Percentiles rank a stretch among this genome's conserved stretches.
These are phyloP conservation scores for Phtheirospermum japonicum DNA, from an alignment of 257 asterid species.

Conservation along the genomic window DNA sequence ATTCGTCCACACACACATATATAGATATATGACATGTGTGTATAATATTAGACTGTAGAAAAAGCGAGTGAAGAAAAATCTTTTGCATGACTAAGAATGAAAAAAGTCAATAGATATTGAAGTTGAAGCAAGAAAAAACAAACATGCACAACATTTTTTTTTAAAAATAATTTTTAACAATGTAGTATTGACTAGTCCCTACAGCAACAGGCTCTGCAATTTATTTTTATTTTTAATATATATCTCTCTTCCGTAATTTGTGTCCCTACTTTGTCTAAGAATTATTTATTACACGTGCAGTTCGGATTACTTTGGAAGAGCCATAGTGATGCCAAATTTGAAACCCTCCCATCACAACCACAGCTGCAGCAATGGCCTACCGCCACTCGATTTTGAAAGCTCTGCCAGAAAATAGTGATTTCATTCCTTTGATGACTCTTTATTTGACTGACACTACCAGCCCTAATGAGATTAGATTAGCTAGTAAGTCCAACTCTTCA, in stretches of 20 bases:
- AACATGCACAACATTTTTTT: no score
- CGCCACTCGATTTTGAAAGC: conserved; percentile 66
- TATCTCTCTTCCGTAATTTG: conserved; percentile 1
- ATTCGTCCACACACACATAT: no score
- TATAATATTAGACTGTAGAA: no score
- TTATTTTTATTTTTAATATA: no score
- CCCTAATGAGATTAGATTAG: conserved; percentile 75
- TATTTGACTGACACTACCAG: conserved; percentile 83
- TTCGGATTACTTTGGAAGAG: conserved; percentile 80
- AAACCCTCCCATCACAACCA: conserved; percentile 91
- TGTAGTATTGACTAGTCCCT: no score
- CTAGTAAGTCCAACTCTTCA: conserved; percentile 53
- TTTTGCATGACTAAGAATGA: no score
- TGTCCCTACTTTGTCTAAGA: conserved; percentile 14
- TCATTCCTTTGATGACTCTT: conserved; percentile 93
- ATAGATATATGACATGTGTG: no score
- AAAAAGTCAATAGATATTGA: no score
- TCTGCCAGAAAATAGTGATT: conserved; percentile 53
- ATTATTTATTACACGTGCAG: conserved; percentile 35
- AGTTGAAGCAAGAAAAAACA: no score
- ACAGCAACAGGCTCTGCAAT: no score
- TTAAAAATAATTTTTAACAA: no score
- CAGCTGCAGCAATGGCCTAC: conserved; percentile 75
- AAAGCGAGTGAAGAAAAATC: no score
- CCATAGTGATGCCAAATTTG: conserved; percentile 91